Base-by-base conservation (phyloP, 768 basidiomycete genomes). In the Mycena albidolilacea region DNA sequence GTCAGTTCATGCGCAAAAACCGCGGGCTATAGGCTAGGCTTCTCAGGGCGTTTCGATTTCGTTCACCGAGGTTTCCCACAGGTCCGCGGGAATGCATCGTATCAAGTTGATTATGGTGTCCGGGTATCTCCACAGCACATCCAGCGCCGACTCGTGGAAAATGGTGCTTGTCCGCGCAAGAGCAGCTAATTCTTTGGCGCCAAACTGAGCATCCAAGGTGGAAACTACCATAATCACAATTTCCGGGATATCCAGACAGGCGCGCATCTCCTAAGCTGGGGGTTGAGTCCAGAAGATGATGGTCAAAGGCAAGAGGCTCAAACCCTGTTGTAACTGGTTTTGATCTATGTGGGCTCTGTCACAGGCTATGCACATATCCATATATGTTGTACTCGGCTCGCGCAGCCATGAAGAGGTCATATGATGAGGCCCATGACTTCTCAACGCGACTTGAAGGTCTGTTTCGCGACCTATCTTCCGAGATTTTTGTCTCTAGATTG, bases 71-170 rank as follows among this genome's bases (percentile, higher is more conserved):
- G 17, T 61, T 41, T 30, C 41, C 60, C 60, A 61, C n/a, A 61
- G 60, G 23, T 61, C 41, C 7, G 10, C 59, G 11, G 67, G 67
- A 37, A 68, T 60, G 46, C 67, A 68, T 17, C 46, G 30, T 9
- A 68, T 48, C 3, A 68, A 58, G 35, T 69, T 69, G 12, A 61
- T 1, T 5, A 62, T 30, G 1, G 59, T 60, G 9, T 54, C 21
- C 35, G 62, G 67, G 15, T 62, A 0, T 15, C 23, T 61, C 67
- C 67, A 69, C 10, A 69, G 11, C 17, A 15, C 59, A 23, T 69
- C 67, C 12, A 62, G 39, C 14, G 59, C 59, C 4, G 17, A 14
- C 0, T 69, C 59, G 17, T 61, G 59, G 21, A 61, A 43, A 5
- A 19, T 50, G 0, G 38, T 52, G 59, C 21, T 41, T 5, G 67